Base-by-base conservation (phyloP, 805 yeast genomes). In the Pichia phayaonensis region DNA sequence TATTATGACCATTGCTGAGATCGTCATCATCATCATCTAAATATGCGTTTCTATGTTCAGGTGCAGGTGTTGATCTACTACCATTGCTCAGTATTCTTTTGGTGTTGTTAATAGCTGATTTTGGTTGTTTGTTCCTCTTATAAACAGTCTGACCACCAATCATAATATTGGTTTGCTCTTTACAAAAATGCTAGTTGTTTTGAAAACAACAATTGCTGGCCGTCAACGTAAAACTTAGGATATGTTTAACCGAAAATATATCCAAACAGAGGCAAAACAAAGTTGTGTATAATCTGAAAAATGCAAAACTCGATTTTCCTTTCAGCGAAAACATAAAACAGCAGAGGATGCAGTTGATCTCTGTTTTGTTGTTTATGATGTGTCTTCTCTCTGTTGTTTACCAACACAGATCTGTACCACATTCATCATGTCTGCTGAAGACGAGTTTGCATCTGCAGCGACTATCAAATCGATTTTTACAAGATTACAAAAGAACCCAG, bases 401-500 rank as follows among this genome's bases (percentile, higher is more conserved):
- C 13, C 13, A 29, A 13, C 34, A 29, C n/a, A 29, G 6, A 7
- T 7, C 4, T n/a, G 13, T 13, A 13, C 7, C 34, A 29, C 34
- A 29, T 15, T n/a, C 34, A 29, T 29, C 34, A 45, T 45, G 47
- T 38, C 36, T 3, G 23, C 38, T 2, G 49, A 55, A 22, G 65
- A 62, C 54, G 69, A 71, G 27, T 71, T 76, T 65, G 90, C 89
- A 42, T 68, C 81, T 46, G 82, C 82, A 62, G 90, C 84, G 58
- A 86, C 84, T 60, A 83, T 84, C 48, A 75, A 76, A 44, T 74
- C 74, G 46, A 78, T 88, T 56, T 88, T 88, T 62, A 72, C 73
- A 47, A 74, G 77, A 64, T 72, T 87, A 58, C 77, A 79, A 59
- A 72, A 83, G 67, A 73, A 77, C 55, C 81, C 81, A 24, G 86